These are phyloP conservation scores for Pseudocohnilembus persalinus DNA, from an alignment of 169 alveolate species.

Conservation along the genomic window DNA sequence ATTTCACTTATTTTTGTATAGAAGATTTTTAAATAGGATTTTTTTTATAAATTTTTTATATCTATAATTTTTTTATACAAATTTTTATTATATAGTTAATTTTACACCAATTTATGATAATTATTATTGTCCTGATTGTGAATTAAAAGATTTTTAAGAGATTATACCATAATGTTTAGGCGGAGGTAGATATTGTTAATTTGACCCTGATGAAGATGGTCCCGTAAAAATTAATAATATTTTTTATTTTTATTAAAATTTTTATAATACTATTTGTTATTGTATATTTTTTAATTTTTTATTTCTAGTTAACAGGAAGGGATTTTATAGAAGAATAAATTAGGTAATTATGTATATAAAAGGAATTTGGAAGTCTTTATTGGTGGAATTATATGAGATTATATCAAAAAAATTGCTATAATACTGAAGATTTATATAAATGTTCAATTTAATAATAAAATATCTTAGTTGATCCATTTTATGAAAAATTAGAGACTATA, in stretches of 20 bases:
- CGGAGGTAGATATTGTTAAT: background rate
- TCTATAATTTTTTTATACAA: no score
- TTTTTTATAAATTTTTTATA: no score
- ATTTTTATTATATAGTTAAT: no score
- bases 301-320: background rate
- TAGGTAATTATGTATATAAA: background rate
- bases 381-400: background rate
- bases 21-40: no score
- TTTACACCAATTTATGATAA: background rate
- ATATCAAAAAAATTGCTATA: background rate
- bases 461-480: no score
- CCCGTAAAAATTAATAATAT: background rate
- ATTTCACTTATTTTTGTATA: no score
- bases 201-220: background rate
- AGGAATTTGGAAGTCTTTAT: background rate
- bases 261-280: background rate
- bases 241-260: no score
- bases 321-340: background rate
- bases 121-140: background rate
- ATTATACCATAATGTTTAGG: no score
- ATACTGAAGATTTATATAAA: background rate
- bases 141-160: background rate
- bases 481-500: background rate
- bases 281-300: no score
- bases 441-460: no score